phyloP scores from a whole-genome alignment of 306 rosid genomes.

The Quercus robur region DNA sequence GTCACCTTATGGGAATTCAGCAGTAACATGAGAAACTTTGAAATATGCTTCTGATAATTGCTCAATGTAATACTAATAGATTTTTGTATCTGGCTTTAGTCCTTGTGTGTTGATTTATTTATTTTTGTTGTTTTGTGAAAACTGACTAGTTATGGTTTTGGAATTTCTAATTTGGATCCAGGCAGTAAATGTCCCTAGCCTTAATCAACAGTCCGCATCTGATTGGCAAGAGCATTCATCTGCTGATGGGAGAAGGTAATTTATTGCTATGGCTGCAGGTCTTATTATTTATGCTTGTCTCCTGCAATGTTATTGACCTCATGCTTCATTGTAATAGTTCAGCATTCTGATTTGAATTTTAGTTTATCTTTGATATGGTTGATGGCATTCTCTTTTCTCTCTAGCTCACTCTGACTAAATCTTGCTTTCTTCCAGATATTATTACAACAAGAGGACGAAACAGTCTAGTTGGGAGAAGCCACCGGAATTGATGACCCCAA shows the following conservation, averaged over 20 bases:
- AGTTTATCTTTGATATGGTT: background rate
- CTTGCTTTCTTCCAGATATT: slow-evolving; percentile 52
- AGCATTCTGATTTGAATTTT: background rate
- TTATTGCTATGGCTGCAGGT: background rate
- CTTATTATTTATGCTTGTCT: background rate
- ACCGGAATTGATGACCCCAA: slow-evolving; percentile 87
- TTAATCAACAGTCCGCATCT: slow-evolving; percentile 55
- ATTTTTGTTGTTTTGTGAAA: slow-evolving; percentile 7
- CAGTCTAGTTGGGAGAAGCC: slow-evolving; percentile 99
- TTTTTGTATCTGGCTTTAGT: background rate
- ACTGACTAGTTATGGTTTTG: slow-evolving; percentile 15
- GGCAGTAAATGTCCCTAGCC: slow-evolving; percentile 43
- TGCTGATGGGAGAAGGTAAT: slow-evolving; percentile 90
- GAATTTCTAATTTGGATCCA: slow-evolving; percentile 30
- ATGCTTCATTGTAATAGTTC: slow-evolving; percentile 4
- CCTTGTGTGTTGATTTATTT: background rate
- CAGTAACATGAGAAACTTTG: background rate
- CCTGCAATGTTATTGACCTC: slow-evolving; percentile 3
- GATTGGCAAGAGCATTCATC: slow-evolving; percentile 99
- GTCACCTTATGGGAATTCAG: background rate
- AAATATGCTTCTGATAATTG: background rate
- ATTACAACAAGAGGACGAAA: slow-evolving; percentile 86
- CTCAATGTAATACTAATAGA: slow-evolving; percentile 1
- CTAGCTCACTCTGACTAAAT: background rate
- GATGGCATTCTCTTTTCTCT: slow-evolving; percentile 2